phyloP scores from a whole-genome alignment of 2,329 filamentous ascomycete genomes.

The Fusarium humuli region DNA sequence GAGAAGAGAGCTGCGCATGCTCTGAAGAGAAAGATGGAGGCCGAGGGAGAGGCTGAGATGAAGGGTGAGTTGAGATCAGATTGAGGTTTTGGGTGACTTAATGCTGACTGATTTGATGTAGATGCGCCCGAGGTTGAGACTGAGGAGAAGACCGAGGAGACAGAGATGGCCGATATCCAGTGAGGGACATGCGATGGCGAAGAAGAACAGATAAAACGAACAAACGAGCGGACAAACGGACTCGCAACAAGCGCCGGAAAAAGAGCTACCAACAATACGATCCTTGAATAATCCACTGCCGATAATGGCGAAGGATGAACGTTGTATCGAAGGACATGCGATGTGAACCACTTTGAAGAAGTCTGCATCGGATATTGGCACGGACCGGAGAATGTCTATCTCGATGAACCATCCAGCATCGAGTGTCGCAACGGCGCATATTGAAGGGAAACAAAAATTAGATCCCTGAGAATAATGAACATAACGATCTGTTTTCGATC shows the following conservation, averaged over 20 bases:
- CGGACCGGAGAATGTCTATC: neutral
- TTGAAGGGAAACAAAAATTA: neutral
- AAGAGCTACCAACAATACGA: neutral
- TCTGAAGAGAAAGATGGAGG: slow-evolving; percentile 63
- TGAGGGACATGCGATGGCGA: slow-evolving; percentile 1
- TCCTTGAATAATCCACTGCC: slow-evolving; percentile 4
- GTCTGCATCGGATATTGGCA: neutral
- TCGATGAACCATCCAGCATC: neutral
- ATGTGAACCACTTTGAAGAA: neutral
- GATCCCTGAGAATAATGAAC: slow-evolving; percentile 22
- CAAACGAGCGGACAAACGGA: neutral
- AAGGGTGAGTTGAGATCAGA: slow-evolving; percentile 52
- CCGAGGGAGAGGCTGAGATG: slow-evolving; percentile 63
- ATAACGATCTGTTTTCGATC: slow-evolving; percentile 11
- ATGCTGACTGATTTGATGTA: slow-evolving; percentile 23
- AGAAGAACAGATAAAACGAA: neutral
- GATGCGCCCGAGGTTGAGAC: slow-evolving; percentile 42
- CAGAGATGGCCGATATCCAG: slow-evolving; percentile 47
- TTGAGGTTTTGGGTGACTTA: neutral
- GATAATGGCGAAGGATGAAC: neutral
- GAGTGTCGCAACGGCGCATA: slow-evolving; percentile 3
- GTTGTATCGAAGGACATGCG: neutral
- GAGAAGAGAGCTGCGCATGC: slow-evolving; percentile 66
- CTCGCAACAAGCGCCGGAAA: neutral
- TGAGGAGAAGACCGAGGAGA: slow-evolving; percentile 41